Evolutionary conservation across 805 yeast genomes (phyloP).

Genomic region (Saturnispora sanitii): DNA sequence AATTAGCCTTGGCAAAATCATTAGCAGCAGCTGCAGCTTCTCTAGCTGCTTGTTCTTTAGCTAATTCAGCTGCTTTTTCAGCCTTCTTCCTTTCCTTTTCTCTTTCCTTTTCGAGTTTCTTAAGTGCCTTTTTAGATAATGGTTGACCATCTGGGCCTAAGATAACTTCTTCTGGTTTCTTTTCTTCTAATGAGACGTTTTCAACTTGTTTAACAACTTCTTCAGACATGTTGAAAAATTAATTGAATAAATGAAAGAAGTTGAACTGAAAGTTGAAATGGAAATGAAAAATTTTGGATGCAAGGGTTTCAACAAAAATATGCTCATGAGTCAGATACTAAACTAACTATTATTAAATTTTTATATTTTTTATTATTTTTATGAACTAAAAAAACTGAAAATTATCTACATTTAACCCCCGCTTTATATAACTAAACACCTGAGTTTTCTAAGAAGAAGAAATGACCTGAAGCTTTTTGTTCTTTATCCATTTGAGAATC

Average conservation of each 20-base stretch:
- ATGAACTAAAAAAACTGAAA: conserved; percentile 1
- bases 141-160: conserved; percentile 67
- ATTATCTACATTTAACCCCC: neutral
- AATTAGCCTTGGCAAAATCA: conserved; percentile 79
- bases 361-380: neutral
- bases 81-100: conserved; percentile 91
- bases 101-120: conserved; percentile 85
- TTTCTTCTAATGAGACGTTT: conserved; percentile 16
- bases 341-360: neutral
- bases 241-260: neutral
- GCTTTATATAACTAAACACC: conserved; percentile 26
- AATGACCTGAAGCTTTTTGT: conserved; percentile 87
- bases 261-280: neutral
- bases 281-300: neutral
- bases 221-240: conserved; percentile 21
- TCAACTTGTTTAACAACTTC: conserved; percentile 24
- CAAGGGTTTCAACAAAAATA: neutral
- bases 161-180: conserved; percentile 15
- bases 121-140: conserved; percentile 84
- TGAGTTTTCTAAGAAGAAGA: conserved; percentile 81
- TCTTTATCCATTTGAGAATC: conserved; percentile 99
- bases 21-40: conserved; percentile 58
- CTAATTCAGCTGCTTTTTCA: conserved; percentile 81
- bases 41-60: conserved; percentile 76
- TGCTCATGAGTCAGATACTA: neutral